Conservation (phyloP, 768 basidiomycete genomes). For the Tremella yokohamensis region DNA sequence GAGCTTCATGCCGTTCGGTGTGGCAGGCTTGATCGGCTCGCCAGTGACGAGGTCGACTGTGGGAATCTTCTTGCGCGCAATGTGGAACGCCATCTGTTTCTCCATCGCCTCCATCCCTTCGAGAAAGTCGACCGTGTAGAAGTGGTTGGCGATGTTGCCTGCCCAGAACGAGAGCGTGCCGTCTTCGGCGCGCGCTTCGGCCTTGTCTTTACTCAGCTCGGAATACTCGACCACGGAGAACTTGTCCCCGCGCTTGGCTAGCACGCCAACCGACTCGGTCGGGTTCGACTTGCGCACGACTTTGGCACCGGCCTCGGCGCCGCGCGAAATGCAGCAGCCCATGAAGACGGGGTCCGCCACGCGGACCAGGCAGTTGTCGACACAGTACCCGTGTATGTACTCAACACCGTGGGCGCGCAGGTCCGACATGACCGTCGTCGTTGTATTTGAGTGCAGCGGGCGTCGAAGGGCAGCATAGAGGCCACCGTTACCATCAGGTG, state of each 20-base stretch:
- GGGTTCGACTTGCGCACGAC: constrained; percentile 86
- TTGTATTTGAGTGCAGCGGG: constrained; percentile 58
- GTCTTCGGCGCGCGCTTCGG: constrained; percentile 65
- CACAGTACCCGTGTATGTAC: constrained; percentile 92
- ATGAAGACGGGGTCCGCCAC: constrained; percentile 97
- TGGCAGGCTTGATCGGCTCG: constrained; percentile 67
- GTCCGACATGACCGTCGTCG: constrained; percentile 77
- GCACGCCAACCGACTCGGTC: constrained; percentile 89
- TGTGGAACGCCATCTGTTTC: constrained; percentile 87
- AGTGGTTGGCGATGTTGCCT: constrained; percentile 96
- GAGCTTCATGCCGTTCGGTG: constrained; percentile 98
- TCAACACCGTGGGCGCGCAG: constrained; percentile 69
- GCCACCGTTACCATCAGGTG: constrained; percentile 97
- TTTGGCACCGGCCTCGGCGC: constrained; percentile 89
- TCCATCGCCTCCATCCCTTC: constrained; percentile 75
- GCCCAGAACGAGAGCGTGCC: constrained; percentile 86
- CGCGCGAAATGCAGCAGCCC: constrained; percentile 84
- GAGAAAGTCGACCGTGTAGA: constrained; percentile 86
- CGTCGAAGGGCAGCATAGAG: constrained; percentile 87
- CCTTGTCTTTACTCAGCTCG: constrained; percentile 83
- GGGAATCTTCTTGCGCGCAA: constrained; percentile 95
- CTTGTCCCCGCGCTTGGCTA: constrained; percentile 76
- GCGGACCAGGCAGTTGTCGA: constrained; percentile 97
- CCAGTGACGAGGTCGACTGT: constrained; percentile 70
- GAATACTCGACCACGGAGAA: constrained; percentile 96